Base-by-base conservation (phyloP, 192 early-diverging fungal species). In the Backusella sp. region DNA sequence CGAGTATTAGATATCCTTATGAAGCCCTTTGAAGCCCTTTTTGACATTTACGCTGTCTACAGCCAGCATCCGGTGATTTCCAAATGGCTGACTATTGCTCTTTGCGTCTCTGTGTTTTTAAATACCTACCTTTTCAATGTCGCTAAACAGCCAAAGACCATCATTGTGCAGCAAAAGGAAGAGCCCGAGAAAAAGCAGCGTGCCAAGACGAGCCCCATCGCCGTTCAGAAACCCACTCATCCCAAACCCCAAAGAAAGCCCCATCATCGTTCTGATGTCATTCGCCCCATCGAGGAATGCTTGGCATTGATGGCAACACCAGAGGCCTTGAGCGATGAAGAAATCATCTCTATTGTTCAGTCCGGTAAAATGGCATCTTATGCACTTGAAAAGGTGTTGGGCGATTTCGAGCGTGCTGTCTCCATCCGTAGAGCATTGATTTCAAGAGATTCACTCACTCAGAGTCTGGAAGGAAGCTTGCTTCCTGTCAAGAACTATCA, bases 401-500 rank as follows among this genome's bases (percentile, higher is more conserved):
- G 83, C 23, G 90, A 96, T 82, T 78, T 91, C n/a, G 87, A 89
- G 46, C 92, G 96, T 44, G 96, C 96, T 26, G 95, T 98, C 73
- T 84, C 82, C 76, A 91, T 98, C 62, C 89, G 96, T 17, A 91
- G 96, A 49, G 85, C 86, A 21, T 77, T 95, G 21, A 92, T 96
- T 62, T 90, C 92, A 42, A 89, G 92, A 66, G 86, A 86, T 36
- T 89, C 90, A 1, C 69, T 79, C 4, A 86, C 91, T n/a, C 89
- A 90, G 74, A 87, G 88, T 17, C 80, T 95, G 21, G 90, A 92
- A 81, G 62, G 75, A 2, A 91, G 90, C 66, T 79, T 84, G 14
- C 84, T 98, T 67, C 96, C 96, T 32, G 86, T 93, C 76, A 84
- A 93, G 62, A 88, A 93, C 82, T 98, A 97, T 80, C 93, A 95